Evolutionary conservation across 1,284 basidiomycete genomes (phyloP), one percentile per base, ranked within the genome.

Genomic region (Spongiforma sp.): DNA sequence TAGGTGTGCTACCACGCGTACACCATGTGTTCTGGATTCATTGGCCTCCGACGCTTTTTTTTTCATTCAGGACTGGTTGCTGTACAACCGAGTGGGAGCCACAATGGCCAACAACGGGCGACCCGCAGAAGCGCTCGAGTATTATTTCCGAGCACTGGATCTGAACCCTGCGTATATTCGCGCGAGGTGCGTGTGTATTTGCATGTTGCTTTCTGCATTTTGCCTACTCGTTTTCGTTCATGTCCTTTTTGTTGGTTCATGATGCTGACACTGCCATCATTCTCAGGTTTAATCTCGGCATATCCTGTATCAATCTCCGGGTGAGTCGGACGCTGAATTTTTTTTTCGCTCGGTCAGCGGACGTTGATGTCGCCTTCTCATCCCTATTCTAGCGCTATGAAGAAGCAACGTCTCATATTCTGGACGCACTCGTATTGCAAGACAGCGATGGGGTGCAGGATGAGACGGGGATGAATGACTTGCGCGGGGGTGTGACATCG

Each of bases 21-120:
- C 1, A 10, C n/a, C n/a, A n/a, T n/a, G n/a, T n/a, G n/a, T n/a
- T n/a, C n/a, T n/a, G n/a, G n/a, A 54, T 14, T 24, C 2, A 17
- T 17, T 43, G n/a, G 28, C 30, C 21, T 30, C n/a, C 33, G 30
- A 9, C n/a, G n/a, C n/a, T n/a, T n/a, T 32, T 34, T 59, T n/a
- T n/a, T n/a, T n/a, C n/a, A n/a, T n/a, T n/a, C n/a, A 96, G 93
- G 97, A 99, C 74, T 98, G 95, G 93, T 81, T 97, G 56, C 79
- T 99, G 66, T 98, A 96, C 80, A 99, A 99, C 76, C 89, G 97
- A 30, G 93, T 99, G 32, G 97, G 97, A 19, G 97, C 97, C 21
- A 99, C 96, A 3, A 89, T 98, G 75, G 96, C 96, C 55, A 99
- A 99, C 76, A 93, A 88, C 69, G 96, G 97, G 1, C 84, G 86